These are phyloP conservation scores for Sextonia rubra DNA, from an alignment of 164 flowering plant species.

Conservation along the genomic window DNA sequence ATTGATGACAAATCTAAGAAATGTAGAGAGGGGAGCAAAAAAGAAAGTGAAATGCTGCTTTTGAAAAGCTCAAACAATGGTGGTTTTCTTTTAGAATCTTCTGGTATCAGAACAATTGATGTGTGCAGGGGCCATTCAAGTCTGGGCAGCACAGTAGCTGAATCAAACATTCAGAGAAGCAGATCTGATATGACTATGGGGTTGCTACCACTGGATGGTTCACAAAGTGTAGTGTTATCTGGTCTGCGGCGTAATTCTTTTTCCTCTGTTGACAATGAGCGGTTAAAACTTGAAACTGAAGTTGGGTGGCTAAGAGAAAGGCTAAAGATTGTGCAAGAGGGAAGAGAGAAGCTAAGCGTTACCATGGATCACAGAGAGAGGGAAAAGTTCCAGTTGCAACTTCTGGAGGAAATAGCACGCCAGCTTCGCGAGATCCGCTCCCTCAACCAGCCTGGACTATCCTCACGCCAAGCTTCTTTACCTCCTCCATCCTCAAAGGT, in stretches of 20 bases:
- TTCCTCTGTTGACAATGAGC: constrained; percentile 65
- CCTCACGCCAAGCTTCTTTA: constrained; percentile 50
- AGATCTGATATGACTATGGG: constrained; percentile 27
- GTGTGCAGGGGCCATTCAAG: constrained; percentile 15
- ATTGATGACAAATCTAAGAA: constrained; percentile 31
- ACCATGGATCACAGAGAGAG: constrained; percentile 47
- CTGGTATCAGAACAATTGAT: constrained; percentile 15
- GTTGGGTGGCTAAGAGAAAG: constrained; percentile 70
- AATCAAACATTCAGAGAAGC: constrained; percentile 32
- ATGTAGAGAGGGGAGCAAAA: constrained; percentile 10
- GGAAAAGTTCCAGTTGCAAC: constrained; percentile 50
- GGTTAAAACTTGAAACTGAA: constrained; percentile 66
- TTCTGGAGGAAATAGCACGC: constrained; percentile 57
- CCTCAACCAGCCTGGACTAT: constrained; percentile 46
- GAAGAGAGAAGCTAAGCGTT: constrained; percentile 65
- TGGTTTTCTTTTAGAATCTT: constrained; percentile 17
- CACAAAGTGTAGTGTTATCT: constrained; percentile 20
- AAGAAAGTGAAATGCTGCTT: constrained; percentile 15
- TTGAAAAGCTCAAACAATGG: constrained; percentile 13
- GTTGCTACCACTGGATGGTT: constrained; percentile 28
- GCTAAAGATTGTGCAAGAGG: constrained; percentile 61
- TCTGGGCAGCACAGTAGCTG: constrained; percentile 16
- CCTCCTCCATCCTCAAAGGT: constrained; percentile 76
- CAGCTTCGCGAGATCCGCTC: constrained; percentile 65
- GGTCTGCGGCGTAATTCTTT: constrained; percentile 55